Base-by-base conservation (phyloP, 805 yeast genomes). In the Pichia thaimueangensis region DNA sequence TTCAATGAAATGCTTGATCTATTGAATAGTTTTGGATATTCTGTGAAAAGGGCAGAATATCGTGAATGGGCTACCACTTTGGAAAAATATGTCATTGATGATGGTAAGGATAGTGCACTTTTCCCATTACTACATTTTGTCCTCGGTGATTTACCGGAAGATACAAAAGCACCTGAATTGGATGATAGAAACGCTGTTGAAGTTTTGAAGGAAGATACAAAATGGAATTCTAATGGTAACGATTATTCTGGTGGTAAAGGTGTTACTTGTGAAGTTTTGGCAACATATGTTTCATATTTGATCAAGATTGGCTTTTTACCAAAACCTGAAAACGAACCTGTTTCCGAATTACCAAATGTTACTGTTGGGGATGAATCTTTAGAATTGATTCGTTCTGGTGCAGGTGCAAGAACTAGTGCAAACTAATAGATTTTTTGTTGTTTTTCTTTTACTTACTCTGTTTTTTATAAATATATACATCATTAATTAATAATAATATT, bases 121-220 rank as follows among this genome's bases (percentile, higher is more conserved):
- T 93, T 79, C 68, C 98, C 99, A 45, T 71, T 93, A 54, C 70
- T 93, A 53, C 97, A 93, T 66, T 86, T 93, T 69, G 97, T 89
- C 12, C 71, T 94, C 52, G 98, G 88, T 57, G 82, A 89, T 59
- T 74, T 93, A 56, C 97, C 97, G 6, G 82, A 81, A 48, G 82
- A 80, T 60, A 85, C 97, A 25, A 85, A 80, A 63, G 97, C 98
- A 10, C 97, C 98, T 2, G 97, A 91, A 63, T 72, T 93, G 50
- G 96, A 89, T 57, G 98, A 94, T 53, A 41, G 71, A 5, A 89
- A 93, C 60, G 86, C 97, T 1, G 74, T 70, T n/a, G 59, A 60
- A n/a, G 73, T 89, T 0, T 74, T 93, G 58, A 67, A 64, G 45
- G 68, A 62, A 21, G 96, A 87, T 58, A 63, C 68, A 6, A 56